Percentiles rank a stretch among this genome's conserved stretches.
Conservation (phyloP, 2,329 filamentous ascomycete species). For the Acrodontium crateriforme region DNA sequence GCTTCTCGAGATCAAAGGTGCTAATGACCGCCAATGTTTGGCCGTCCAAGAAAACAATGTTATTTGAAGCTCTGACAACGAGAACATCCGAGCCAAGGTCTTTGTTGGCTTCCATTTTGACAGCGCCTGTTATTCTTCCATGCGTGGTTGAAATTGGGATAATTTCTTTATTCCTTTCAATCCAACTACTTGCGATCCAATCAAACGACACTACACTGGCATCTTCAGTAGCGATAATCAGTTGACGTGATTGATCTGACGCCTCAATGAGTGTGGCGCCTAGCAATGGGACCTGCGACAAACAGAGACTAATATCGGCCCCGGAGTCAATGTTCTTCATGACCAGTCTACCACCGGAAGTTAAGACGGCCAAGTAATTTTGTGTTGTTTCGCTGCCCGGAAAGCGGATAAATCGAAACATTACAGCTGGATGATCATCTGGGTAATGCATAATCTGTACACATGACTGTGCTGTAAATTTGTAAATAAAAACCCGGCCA, state of each 20-base stretch:
- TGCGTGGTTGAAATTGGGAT: slow-evolving; percentile 5
- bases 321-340: slow-evolving; percentile 40
- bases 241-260: slow-evolving; percentile 4
- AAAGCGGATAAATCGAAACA: slow-evolving; percentile 48
- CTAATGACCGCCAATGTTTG: slow-evolving; percentile 8
- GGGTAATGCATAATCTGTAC: slow-evolving; percentile 41
- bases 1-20: slow-evolving; percentile 6
- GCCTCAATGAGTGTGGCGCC: slow-evolving; percentile 12
- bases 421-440: slow-evolving; percentile 43
- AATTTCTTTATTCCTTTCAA: slow-evolving; percentile 2
- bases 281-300: slow-evolving; percentile 13
- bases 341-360: slow-evolving; percentile 48
- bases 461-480: slow-evolving; percentile 43
- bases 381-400: slow-evolving; percentile 17
- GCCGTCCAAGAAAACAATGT: slow-evolving; percentile 10
- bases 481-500: slow-evolving; percentile 49
- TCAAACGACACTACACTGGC: slow-evolving; percentile 7
- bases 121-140: slow-evolving; percentile 8
- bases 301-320: background rate
- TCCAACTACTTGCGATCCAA: slow-evolving; percentile 10
- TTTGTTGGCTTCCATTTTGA: slow-evolving; percentile 9
- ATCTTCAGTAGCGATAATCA: slow-evolving; percentile 15
- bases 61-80: slow-evolving; percentile 7
- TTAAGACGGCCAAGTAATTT: slow-evolving; percentile 44
- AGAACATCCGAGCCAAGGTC: slow-evolving; percentile 13